These are phyloP conservation scores for Beauveria sp. DNA, from an alignment of 2,329 filamentous ascomycete genomes.

Conservation along the genomic window DNA sequence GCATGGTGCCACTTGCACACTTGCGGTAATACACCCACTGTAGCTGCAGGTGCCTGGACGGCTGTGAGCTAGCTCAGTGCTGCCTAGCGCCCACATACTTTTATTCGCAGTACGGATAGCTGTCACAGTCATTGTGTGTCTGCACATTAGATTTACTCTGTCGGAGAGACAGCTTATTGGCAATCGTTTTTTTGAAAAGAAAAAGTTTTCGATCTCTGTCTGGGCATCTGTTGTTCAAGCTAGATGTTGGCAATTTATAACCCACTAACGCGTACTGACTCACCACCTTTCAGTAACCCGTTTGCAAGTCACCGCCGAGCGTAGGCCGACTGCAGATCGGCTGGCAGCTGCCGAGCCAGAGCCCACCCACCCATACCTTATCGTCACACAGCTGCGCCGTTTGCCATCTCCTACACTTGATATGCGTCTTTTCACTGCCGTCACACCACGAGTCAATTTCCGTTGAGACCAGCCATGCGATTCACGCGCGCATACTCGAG, in stretches of 20 bases:
- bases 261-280: too few relatives aligned
- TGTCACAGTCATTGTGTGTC: too few relatives aligned
- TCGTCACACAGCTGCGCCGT: neutral
- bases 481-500: slow-evolving; percentile 28
- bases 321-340: neutral
- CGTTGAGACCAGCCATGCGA: slow-evolving; percentile 21
- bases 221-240: too few relatives aligned
- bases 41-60: neutral
- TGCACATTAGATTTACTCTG: too few relatives aligned
- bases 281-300: too few relatives aligned
- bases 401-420: neutral
- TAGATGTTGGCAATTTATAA: too few relatives aligned
- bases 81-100: neutral
- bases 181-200: too few relatives aligned
- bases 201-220: too few relatives aligned
- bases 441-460: slow-evolving; percentile 12
- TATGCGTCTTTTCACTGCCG: neutral
- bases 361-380: neutral
- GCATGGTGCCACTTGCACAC: neutral
- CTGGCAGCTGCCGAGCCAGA: neutral
- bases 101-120: too few relatives aligned
- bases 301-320: neutral
- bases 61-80: neutral
- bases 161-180: too few relatives aligned
- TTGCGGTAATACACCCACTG: neutral